Evolutionary conservation across 1,284 basidiomycete species (phyloP).

Genomic region (Hemileia vastatrix): DNA sequence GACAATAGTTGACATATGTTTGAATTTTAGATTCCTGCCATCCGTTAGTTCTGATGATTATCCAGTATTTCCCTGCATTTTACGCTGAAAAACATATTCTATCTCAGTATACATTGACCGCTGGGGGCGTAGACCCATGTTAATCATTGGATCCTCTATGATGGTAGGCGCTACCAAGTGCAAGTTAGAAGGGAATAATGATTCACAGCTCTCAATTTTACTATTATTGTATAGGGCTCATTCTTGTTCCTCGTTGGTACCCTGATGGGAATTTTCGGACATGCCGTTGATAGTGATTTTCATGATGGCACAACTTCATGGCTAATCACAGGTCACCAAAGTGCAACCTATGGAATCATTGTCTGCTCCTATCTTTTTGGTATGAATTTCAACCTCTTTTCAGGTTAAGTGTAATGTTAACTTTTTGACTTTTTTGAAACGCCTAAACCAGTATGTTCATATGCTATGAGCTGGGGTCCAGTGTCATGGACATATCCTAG

Average conservation of each 20-base stretch:
- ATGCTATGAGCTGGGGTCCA: slow-evolving; percentile 53
- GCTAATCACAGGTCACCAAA: slow-evolving; percentile 54
- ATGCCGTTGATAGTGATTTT: slow-evolving; percentile 24
- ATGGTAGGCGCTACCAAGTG: too few species aligned
- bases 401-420: slow-evolving; percentile 48
- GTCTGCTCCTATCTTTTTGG: slow-evolving; percentile 66
- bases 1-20: too few species aligned
- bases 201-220: not conserved
- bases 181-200: not conserved
- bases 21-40: slow-evolving; percentile 65
- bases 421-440: slow-evolving; percentile 50
- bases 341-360: slow-evolving; percentile 59
- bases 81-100: too few species aligned
- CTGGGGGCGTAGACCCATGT: slow-evolving; percentile 69
- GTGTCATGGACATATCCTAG: slow-evolving; percentile 64
- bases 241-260: slow-evolving; percentile 67
- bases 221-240: slow-evolving; percentile 55
- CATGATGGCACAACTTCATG: slow-evolving; percentile 46
- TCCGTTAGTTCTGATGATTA: too few species aligned
- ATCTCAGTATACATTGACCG: slow-evolving; percentile 55
- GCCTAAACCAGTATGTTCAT: too few species aligned
- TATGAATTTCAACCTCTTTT: too few species aligned
- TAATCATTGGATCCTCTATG: slow-evolving; percentile 59
- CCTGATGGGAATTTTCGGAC: slow-evolving; percentile 58
- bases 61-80: too few species aligned